Percentiles rank a stretch among this genome's conserved stretches.
phyloP scores from a whole-genome alignment of 1,284 basidiomycete genomes.

The Crepidotus sp. region DNA sequence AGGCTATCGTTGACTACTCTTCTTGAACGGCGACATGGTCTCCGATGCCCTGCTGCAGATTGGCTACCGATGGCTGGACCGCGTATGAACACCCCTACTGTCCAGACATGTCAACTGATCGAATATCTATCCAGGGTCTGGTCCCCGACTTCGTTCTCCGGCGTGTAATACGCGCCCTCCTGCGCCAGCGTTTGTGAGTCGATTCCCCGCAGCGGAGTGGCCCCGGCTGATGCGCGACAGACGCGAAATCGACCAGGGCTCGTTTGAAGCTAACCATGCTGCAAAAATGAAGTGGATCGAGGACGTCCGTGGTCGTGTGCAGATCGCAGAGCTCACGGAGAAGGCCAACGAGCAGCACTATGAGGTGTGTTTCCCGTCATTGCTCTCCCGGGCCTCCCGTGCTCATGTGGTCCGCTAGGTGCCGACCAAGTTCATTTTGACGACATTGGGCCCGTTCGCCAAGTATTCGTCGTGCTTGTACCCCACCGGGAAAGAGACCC shows the following conservation, averaged over 20 bases:
- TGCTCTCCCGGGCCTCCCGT: background rate
- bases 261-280: conserved; percentile 54
- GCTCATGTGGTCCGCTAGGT: conserved; percentile 32
- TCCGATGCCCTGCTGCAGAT: conserved; percentile 22
- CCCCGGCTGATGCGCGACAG: conserved; percentile 2
- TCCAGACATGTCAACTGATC: background rate
- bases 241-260: conserved; percentile 52
- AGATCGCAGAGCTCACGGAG: conserved; percentile 60
- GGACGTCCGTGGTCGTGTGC: conserved; percentile 37
- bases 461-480: conserved; percentile 72
- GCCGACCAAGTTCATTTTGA: conserved; percentile 58
- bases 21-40: conserved; percentile 17
- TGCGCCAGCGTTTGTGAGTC: conserved; percentile 42
- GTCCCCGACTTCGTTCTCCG: conserved; percentile 60
- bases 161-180: conserved; percentile 49
- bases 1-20: background rate
- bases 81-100: conserved; percentile 16
- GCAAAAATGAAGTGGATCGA: conserved; percentile 62
- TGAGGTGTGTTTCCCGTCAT: conserved; percentile 38
- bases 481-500: conserved; percentile 54
- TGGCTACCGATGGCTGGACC: conserved; percentile 29
- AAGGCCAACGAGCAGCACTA: conserved; percentile 79
- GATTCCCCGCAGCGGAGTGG: background rate
- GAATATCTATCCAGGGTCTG: conserved; percentile 31
- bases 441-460: conserved; percentile 53